Conservation (phyloP, 1,284 basidiomycete species). For the Pyrrhoderma lamaoense region DNA sequence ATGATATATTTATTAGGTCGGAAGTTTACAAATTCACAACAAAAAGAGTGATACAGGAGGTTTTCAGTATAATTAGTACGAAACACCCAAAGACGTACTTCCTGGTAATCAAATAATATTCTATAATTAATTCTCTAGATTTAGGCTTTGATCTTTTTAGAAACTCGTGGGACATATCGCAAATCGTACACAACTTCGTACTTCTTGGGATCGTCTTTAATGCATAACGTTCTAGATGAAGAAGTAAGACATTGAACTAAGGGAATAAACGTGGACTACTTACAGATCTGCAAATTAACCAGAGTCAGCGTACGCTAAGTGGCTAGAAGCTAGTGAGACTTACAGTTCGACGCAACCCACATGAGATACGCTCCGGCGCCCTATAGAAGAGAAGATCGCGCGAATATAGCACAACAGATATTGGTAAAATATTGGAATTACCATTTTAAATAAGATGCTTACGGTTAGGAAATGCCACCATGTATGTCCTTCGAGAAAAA, state of each 20-base stretch:
- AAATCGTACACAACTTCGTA: slow-evolving; percentile 26
- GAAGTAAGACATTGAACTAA: slow-evolving; percentile 4
- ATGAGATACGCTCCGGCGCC: slow-evolving; percentile 54
- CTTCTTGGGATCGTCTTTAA: slow-evolving; percentile 49
- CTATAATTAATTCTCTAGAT: not conserved
- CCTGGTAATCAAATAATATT: too few species aligned
- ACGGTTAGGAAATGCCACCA: slow-evolving; percentile 72
- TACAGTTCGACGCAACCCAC: slow-evolving; percentile 54
- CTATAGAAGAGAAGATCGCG: slow-evolving; percentile 25
- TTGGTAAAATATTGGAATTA: not conserved
- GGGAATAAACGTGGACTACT: slow-evolving; percentile 20
- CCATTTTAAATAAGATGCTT: not conserved
- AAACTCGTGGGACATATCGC: not conserved
- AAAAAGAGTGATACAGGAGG: too few species aligned
- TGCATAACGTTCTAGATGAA: slow-evolving; percentile 40
- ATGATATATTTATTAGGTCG: too few species aligned
- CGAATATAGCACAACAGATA: not conserved
- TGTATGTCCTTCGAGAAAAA: slow-evolving; percentile 41
- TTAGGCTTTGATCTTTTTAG: not conserved
- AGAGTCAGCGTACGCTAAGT: not conserved
- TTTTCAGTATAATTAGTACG: too few species aligned
- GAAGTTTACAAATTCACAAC: too few species aligned
- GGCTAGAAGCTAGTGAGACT: slow-evolving; percentile 24
- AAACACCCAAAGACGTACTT: too few species aligned
- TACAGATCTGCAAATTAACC: slow-evolving; percentile 37